phyloP scores from a whole-genome alignment of 495 filamentous ascomycete genomes.

The Chaetomium fimeti region DNA sequence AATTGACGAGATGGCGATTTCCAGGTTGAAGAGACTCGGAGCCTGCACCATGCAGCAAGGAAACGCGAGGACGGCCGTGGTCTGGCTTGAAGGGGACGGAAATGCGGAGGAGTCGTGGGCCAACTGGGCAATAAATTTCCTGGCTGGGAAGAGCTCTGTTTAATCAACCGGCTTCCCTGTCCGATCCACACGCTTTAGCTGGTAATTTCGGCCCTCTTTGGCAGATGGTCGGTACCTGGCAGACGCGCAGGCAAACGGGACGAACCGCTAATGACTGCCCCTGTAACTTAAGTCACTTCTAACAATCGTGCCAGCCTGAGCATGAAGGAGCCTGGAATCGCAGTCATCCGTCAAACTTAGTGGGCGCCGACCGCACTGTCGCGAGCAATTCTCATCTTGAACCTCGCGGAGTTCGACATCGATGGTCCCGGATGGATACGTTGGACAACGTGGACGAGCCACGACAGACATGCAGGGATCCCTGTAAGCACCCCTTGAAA shows the following conservation, averaged over 20 bases:
- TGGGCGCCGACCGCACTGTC: background rate
- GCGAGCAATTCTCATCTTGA: background rate
- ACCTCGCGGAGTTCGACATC: background rate
- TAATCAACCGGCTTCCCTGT: slow-evolving; percentile 36
- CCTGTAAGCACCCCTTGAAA: background rate
- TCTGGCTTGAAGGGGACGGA: slow-evolving; percentile 18
- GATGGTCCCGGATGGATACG: too few relatives aligned
- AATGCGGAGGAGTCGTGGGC: slow-evolving; percentile 22
- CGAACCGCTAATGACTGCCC: background rate
- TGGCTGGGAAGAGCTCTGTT: slow-evolving; percentile 25
- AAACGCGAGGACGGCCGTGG: slow-evolving; percentile 32
- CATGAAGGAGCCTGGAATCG: background rate
- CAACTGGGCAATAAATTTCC: slow-evolving; percentile 24
- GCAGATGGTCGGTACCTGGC: slow-evolving; percentile 31
- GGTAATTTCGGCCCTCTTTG: slow-evolving; percentile 36
- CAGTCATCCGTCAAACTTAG: background rate
- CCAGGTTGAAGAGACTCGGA: slow-evolving; percentile 26
- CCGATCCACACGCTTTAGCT: slow-evolving; percentile 28
- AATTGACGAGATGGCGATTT: slow-evolving; percentile 15
- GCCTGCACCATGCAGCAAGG: slow-evolving; percentile 32
- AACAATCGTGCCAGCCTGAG: slow-evolving; percentile 13
- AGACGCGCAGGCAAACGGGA: background rate
- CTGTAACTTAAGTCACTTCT: slow-evolving; percentile 16
- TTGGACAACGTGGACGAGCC: slow-evolving; percentile 16
- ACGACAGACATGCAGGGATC: slow-evolving; percentile 12